Conservation (phyloP, 2,329 filamentous ascomycete species). For the Truncatella angustata region DNA sequence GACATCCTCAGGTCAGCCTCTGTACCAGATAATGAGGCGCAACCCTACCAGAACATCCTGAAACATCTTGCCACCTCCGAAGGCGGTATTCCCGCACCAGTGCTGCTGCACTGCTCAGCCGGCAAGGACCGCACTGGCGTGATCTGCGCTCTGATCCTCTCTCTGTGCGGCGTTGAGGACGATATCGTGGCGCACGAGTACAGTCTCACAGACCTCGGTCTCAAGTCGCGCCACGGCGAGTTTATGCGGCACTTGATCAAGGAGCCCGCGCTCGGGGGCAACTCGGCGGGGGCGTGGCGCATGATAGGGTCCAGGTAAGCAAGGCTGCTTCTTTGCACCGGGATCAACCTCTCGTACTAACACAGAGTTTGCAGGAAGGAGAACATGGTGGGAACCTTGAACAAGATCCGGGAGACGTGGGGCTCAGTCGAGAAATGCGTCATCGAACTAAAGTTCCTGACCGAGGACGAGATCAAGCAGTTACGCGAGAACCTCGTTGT, state of each 20-base stretch:
- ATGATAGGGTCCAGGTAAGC: slow-evolving; percentile 45
- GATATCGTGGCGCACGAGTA: slow-evolving; percentile 59
- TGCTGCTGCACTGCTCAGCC: slow-evolving; percentile 59
- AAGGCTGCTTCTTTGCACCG: too few species aligned
- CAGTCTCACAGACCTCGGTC: slow-evolving; percentile 55
- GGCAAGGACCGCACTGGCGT: slow-evolving; percentile 71
- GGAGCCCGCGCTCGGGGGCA: slow-evolving; percentile 46
- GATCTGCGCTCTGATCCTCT: slow-evolving; percentile 58
- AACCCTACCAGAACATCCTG: slow-evolving; percentile 48
- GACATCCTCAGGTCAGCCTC: slow-evolving; percentile 57
- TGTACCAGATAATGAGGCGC: slow-evolving; percentile 42
- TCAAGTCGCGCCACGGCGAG: slow-evolving; percentile 33
- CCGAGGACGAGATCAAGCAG: slow-evolving; percentile 48
- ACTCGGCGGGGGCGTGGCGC: slow-evolving; percentile 40
- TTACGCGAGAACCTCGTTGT: slow-evolving; percentile 27
- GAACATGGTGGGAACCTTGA: slow-evolving; percentile 46
- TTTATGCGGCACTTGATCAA: slow-evolving; percentile 45
- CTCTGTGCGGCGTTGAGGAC: slow-evolving; percentile 55
- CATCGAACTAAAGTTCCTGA: slow-evolving; percentile 55
- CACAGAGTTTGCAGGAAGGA: slow-evolving; percentile 34
- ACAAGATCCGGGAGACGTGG: slow-evolving; percentile 57
- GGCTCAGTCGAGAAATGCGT: slow-evolving; percentile 66
- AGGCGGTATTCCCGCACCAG: neutral
- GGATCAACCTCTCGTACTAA: too few species aligned
- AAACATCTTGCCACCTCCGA: slow-evolving; percentile 1